These are phyloP conservation scores for Fusarium sp. DNA, from an alignment of 2,329 filamentous ascomycete genomes.

Conservation along the genomic window DNA sequence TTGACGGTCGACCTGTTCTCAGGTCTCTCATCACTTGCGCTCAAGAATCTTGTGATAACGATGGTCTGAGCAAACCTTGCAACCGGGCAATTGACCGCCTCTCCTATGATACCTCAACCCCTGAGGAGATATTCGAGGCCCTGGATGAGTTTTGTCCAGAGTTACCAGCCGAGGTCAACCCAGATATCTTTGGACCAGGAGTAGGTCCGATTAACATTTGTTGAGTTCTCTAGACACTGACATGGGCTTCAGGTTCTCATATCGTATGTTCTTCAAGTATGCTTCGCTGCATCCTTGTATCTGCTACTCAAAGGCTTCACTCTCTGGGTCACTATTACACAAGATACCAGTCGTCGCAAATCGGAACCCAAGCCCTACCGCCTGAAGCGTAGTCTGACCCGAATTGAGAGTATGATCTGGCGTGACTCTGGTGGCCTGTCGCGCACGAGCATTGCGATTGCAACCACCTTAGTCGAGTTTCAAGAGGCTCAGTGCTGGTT, in stretches of 20 bases:
- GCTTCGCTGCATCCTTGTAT: slow-evolving; percentile 47
- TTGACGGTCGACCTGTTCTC: slow-evolving; percentile 44
- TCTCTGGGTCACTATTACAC: slow-evolving; percentile 46
- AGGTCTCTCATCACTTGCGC: slow-evolving; percentile 47
- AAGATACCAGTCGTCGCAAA: slow-evolving; percentile 37
- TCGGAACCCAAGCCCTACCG: slow-evolving; percentile 29
- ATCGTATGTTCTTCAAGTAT: slow-evolving; percentile 50
- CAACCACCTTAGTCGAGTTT: slow-evolving; percentile 52
- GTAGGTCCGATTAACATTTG: slow-evolving; percentile 34
- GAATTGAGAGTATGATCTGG: slow-evolving; percentile 50
- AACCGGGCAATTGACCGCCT: slow-evolving; percentile 41
- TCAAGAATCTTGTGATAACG: slow-evolving; percentile 46
- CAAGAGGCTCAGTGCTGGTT: slow-evolving; percentile 52
- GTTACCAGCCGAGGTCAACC: slow-evolving; percentile 48
- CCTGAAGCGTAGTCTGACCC: slow-evolving; percentile 45
- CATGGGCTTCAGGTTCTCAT: slow-evolving; percentile 46
- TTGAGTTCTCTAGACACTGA: slow-evolving; percentile 2
- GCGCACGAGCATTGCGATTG: slow-evolving; percentile 50
- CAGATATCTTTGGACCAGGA: slow-evolving; percentile 51
- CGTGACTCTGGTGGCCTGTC: slow-evolving; percentile 48
- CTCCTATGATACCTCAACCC: slow-evolving; percentile 36
- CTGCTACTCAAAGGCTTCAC: slow-evolving; percentile 48
- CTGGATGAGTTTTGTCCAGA: slow-evolving; percentile 49
- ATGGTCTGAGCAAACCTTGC: slow-evolving; percentile 46
- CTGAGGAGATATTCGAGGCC: slow-evolving; percentile 45